Base-by-base conservation (phyloP, 2,329 filamentous ascomycete species). In the Helotiales sp. region DNA sequence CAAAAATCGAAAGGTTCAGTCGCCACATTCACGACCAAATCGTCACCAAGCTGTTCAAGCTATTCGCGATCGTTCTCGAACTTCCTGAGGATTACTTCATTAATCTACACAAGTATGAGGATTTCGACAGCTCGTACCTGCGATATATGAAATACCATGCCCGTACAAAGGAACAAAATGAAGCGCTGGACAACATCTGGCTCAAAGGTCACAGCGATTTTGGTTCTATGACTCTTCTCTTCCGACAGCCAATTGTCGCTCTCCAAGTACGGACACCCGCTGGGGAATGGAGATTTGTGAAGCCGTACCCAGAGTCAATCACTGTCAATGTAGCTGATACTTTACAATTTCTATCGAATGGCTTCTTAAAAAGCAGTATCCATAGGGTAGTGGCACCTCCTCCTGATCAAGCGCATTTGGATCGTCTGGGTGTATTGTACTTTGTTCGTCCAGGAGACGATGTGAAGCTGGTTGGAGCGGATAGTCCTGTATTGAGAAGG, bases 11-110 rank as follows among this genome's bases (percentile, higher is more conserved):
- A 61, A 61, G 63, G 0, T 86, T 87, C 66, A 31, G 46, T 9
- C 29, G 12, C 2, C 46, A 57, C 38, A 71, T 75, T 46, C 73
- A 75, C 31, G 81, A 85, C 55, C 76, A 83, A 48, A 76, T 85
- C 3, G 77, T 85, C 0, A 73, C 79, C 6, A 80, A 80, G 38
- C 74, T 87, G 0, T 77, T 86, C 15, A 76, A 78, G 1, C 77
- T 87, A 1, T 83, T 87, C 55, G 83, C 84, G 5, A 77, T 86
- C 30, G 74, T 86, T 0, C 76, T 87, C 0, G 79, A 87, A 65
- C 73, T 88, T 0, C 81, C 81, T 0, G 82, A 86, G 64, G 76
- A 84, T 3, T 76, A 79, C 57, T 73, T 86, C 38, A 73, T 81
- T 61, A 72, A 76, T 29, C 72, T 79, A 4, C 84, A 87, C 68